Percentiles rank a stretch among this genome's conserved stretches.
phyloP scores from a whole-genome alignment of 2,329 filamentous ascomycete genomes.

The Talaromyces funiculosus region DNA sequence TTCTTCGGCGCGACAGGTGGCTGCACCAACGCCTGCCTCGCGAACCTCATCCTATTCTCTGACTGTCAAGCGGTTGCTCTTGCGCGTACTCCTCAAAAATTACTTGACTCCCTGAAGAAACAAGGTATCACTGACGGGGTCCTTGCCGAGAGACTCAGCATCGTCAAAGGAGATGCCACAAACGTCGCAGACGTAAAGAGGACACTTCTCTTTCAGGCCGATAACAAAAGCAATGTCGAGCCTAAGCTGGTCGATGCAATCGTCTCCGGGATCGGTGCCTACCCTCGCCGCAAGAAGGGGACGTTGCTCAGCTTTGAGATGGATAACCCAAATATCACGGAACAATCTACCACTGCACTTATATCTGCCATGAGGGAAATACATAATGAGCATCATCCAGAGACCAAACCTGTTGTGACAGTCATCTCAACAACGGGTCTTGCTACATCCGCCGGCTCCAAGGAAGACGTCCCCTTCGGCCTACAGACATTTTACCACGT shows the following conservation, averaged over 20 bases:
- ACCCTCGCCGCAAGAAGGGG: conserved; percentile 21
- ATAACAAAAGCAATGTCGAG: conserved; percentile 9
- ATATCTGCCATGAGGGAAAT: conserved; percentile 21
- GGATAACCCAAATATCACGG: conserved; percentile 32
- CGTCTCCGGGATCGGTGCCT: conserved; percentile 44
- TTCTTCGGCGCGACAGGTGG: conserved; percentile 52
- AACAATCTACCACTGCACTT: conserved; percentile 26
- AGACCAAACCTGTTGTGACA: conserved; percentile 22
- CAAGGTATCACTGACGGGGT: conserved; percentile 35
- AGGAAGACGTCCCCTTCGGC: conserved; percentile 25
- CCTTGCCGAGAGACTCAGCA: conserved; percentile 39
- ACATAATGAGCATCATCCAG: conserved; percentile 14
- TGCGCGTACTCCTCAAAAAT: conserved; percentile 47
- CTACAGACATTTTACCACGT: conserved; percentile 30
- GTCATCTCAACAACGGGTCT: conserved; percentile 33
- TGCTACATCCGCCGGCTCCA: conserved; percentile 15
- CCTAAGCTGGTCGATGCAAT: conserved; percentile 37
- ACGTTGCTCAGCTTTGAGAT: conserved; percentile 23
- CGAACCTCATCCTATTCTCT: conserved; percentile 35
- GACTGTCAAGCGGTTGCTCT: conserved; percentile 45
- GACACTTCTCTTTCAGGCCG: conserved; percentile 27
- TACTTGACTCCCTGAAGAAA: conserved; percentile 37
- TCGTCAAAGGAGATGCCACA: conserved; percentile 45
- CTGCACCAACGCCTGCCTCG: conserved; percentile 41
- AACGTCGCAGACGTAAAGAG: conserved; percentile 37